Base-by-base conservation (phyloP, 2,329 filamentous ascomycete species). In the Aureobasidium namibiae region DNA sequence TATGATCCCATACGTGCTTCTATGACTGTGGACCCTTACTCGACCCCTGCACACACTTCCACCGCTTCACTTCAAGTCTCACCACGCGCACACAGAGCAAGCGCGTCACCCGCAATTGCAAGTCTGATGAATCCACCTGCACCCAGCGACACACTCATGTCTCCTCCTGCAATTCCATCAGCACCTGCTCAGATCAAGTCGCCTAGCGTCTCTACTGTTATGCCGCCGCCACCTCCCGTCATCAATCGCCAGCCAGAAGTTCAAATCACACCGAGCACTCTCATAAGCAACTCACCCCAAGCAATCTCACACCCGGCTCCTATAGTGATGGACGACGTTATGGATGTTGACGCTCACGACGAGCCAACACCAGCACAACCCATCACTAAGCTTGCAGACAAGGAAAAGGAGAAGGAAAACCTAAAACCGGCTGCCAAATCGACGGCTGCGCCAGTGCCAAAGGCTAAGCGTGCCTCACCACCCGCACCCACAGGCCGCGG, bases 71-170 rank as follows among this genome's bases (percentile, higher is more conserved):
- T 65, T 67, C 75, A 67, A 68, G 60, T 72, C 16, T 75, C 75
- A 42, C 72, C 75, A 21, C 72, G 68, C 61, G 73, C 81, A 57
- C 87, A 88, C 72, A 84, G 88, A 58, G 88, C 89, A n/a, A 92
- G 89, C 69, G 88, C 88, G 39, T 96, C 92, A 4, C 92, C 92
- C 1, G 92, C 92, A 2, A 96, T 96, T 65, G 87, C 90, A 6
- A 95, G 90, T 73, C 81, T 96, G 60, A 89, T 96, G 53, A 72
- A 66, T 54, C 65, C 66, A n/a, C 61, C 62, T 66, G 71, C 33
- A 69, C 70, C 68, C 69, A 46, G 62, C 53, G 48, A 63, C 24
- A 56, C 62, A 5, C 14, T 63, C 59, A 72, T 67, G 60, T 60
- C 44, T 13, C 53, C 66, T 50, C 63, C 64, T 31, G 52, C 65